A percentile compares a stretch with the other conserved stretches of the same genome.
Evolutionary conservation across 164 flowering plant genomes (phyloP).

Genomic region (Nelumbo lutea): DNA sequence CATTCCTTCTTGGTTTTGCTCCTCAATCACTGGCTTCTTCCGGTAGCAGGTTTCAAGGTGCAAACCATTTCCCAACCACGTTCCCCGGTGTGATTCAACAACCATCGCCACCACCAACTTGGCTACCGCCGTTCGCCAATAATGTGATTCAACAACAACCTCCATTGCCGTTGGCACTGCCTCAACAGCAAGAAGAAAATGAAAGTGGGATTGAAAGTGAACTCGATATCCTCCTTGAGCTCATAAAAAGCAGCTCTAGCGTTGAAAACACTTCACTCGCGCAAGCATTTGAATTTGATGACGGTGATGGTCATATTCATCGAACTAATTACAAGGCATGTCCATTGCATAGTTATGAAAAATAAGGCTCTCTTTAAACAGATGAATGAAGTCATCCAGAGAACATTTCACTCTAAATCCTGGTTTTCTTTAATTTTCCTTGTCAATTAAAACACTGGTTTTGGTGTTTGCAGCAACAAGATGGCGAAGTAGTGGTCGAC

Average conservation of each 20-base stretch:
- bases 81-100: not conserved
- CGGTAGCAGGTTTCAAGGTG: not conserved
- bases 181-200: not conserved
- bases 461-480: constrained; percentile 8
- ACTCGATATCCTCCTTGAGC: not conserved
- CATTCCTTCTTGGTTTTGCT: not conserved
- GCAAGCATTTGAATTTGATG: not conserved
- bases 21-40: not conserved
- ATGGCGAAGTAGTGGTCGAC: constrained; percentile 5
- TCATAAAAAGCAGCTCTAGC: not conserved
- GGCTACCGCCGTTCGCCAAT: not conserved
- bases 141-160: not conserved
- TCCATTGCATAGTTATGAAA: not conserved
- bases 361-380: no score
- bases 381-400: no score
- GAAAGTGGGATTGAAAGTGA: not conserved
- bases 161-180: not conserved
- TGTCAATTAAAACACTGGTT: not conserved
- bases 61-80: not conserved
- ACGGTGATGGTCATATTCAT: not conserved
- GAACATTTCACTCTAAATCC: no score
- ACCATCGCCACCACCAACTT: not conserved
- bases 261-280: not conserved
- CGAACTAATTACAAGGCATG: not conserved
- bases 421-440: no score